Evolutionary conservation across 805 yeast genomes (phyloP), one percentile per base, ranked within the genome.

Genomic region (Sugiyamaella qingdaonensis): DNA sequence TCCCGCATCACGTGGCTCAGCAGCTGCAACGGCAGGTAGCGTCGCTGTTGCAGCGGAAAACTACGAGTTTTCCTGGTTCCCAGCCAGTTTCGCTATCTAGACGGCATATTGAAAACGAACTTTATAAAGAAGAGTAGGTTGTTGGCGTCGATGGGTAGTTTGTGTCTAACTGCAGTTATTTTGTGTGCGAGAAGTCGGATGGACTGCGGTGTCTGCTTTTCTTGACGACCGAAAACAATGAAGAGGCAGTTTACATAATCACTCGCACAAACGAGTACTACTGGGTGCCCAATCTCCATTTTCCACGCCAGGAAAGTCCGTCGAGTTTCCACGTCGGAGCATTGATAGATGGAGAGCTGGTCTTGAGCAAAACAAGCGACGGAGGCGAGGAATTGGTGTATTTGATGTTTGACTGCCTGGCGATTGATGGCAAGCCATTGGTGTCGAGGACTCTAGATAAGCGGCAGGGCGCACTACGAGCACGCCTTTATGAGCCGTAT

Each of bases 111-210:
- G 67, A 67, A 2, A 80, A 81, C 46, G 80, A 82, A 33, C 72
- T 94, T 46, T 66, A 78, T 64, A 70, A 76, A 2, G 82, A 84
- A 54, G 98, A 95, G 61, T 64, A 58, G 9, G 67, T 54, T 34
- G 39, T 3, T 34, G 3, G 4, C 9, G 39, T 13, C 9, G 8
- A 34, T 34, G 39, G 39, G 5, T 34, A 8, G 18, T n/a, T 34
- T 10, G 8, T 4, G 39, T 34, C 39, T 34, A 34, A 34, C 18
- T 3, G 19, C 35, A 63, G 68, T 63, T 94, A 91, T 65, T 84
- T 83, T 60, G 99, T 94, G 0, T 95, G 99, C 72, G 99, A 94
- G 64, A 94, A 94, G 67, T 81, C 94, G 0, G 99, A 94, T 69
- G 99, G 99, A 0, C 73, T 92, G 47, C 75, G 99, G 50, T 89